Conservation (phyloP, 2,329 filamentous ascomycete genomes). For the Phyllosticta citrichinensis region DNA sequence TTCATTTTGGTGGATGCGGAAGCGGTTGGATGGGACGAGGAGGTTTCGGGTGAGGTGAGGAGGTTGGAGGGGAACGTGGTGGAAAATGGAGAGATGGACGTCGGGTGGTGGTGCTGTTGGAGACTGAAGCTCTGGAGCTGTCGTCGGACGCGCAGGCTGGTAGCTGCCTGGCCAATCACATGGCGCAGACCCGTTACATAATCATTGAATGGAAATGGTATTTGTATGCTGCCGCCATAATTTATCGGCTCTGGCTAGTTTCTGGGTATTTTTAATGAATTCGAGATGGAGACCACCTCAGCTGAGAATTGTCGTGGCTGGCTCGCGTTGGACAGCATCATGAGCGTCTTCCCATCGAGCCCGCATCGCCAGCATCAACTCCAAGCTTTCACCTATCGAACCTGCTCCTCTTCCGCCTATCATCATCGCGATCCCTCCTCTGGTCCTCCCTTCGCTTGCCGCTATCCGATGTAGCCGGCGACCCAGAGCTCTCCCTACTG, state of each 20-base stretch:
- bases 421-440: constrained; percentile 18
- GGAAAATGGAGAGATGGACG: constrained; percentile 5
- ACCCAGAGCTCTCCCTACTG: constrained; percentile 7
- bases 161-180: constrained; percentile 7
- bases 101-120: constrained; percentile 6
- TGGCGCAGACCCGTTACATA: background rate
- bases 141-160: constrained; percentile 4
- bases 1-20: constrained; percentile 41
- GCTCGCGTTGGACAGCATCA: background rate
- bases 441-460: constrained; percentile 24
- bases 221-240: background rate
- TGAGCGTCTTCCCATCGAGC: background rate
- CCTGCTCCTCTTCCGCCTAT: constrained; percentile 14
- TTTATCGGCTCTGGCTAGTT: background rate
- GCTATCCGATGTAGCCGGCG: constrained; percentile 12
- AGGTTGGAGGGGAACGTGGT: constrained; percentile 10
- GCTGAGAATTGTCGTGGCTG: background rate
- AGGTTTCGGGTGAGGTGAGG: constrained; percentile 13
- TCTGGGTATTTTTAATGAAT: background rate
- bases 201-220: background rate
- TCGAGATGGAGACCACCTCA: background rate
- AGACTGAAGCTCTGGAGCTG: constrained; percentile 6
- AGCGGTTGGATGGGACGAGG: constrained; percentile 10
- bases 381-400: background rate
- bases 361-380: background rate